phyloP scores from a whole-genome alignment of 1,139 yeast species.

The Torulaspora globosa region DNA sequence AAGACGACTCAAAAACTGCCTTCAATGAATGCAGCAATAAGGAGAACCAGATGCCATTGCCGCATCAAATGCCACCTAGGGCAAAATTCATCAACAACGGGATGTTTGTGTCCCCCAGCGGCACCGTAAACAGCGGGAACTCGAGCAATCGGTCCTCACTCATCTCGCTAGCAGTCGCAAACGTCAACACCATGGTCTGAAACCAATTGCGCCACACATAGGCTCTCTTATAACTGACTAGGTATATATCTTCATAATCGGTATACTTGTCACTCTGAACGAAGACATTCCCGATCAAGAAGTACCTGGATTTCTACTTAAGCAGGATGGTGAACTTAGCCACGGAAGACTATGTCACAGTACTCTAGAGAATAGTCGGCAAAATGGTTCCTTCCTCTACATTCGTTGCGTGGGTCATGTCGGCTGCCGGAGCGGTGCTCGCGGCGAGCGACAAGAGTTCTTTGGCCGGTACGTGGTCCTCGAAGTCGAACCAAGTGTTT shows the following conservation, averaged over 20 bases:
- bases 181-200: conserved; percentile 15
- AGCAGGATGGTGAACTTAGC: background rate
- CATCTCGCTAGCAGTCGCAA: conserved; percentile 23
- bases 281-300: conserved; percentile 3
- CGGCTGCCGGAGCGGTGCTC: conserved; percentile 2
- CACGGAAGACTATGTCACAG: background rate
- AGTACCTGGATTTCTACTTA: conserved; percentile 3
- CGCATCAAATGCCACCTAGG: conserved; percentile 23
- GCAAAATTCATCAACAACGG: conserved; percentile 24
- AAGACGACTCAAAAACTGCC: conserved; percentile 12
- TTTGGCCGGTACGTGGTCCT: conserved; percentile 88
- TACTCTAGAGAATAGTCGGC: background rate
- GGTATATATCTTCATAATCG: background rate
- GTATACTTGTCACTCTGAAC: conserved; percentile 6
- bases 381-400: conserved; percentile 5
- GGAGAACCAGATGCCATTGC: conserved; percentile 22
- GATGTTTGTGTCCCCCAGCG: conserved; percentile 21
- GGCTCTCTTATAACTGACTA: background rate
- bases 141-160: conserved; percentile 28
- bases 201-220: background rate
- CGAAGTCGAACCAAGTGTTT: conserved; percentile 89
- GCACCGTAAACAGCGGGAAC: conserved; percentile 19
- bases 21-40: conserved; percentile 17
- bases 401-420: conserved; percentile 3
- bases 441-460: conserved; percentile 25